Conservation (phyloP, 495 filamentous ascomycete species). For the Podospora anserina region DNA sequence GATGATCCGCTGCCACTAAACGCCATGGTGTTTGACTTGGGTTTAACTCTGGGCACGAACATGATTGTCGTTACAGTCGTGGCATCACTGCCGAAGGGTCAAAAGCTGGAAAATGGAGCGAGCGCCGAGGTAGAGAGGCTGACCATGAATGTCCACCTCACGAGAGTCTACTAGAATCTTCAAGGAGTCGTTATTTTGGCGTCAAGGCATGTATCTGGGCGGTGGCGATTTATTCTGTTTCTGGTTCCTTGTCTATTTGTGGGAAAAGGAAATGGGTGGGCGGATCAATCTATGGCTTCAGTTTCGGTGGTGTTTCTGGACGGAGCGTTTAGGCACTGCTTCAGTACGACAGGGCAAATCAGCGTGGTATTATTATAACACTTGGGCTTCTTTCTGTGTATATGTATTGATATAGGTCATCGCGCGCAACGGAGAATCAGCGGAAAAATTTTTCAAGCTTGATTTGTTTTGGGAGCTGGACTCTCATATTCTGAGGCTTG, state of each 20-base stretch:
- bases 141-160: slow-evolving; percentile 38
- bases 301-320: neutral
- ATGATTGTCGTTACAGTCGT: slow-evolving; percentile 63
- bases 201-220: neutral
- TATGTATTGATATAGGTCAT: neutral
- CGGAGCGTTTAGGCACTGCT: neutral
- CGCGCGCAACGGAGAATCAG: no score
- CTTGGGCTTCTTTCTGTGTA: neutral
- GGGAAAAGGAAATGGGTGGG: neutral
- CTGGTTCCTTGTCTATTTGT: neutral
- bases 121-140: slow-evolving; percentile 68
- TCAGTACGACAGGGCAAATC: neutral
- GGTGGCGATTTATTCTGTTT: neutral
- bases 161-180: slow-evolving; percentile 20
- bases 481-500: no score
- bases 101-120: slow-evolving; percentile 51
- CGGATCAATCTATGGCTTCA: neutral
- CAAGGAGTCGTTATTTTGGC: neutral
- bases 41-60: slow-evolving; percentile 60
- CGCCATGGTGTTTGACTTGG: slow-evolving; percentile 58
- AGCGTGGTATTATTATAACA: neutral
- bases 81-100: slow-evolving; percentile 57
- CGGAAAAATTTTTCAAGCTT: no score
- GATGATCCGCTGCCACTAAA: slow-evolving; percentile 45
- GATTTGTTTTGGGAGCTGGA: no score